Base-by-base conservation (phyloP, 169 alveolate genomes). In the Plasmodium vinckei region DNA sequence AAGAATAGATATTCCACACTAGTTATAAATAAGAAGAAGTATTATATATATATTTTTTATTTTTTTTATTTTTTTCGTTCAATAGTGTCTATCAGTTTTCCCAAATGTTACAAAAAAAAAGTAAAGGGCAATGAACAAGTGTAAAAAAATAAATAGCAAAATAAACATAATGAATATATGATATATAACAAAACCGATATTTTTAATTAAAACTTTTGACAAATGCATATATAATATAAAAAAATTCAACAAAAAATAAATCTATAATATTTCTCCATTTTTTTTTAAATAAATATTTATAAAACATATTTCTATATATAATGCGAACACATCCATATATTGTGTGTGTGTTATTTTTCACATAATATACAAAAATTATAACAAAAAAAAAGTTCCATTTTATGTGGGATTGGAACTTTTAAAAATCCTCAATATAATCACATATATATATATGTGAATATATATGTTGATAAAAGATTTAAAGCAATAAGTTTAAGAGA, bases 11-110 rank as follows among this genome's bases (percentile, higher is more conserved):
- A 51, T 7, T 51, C 0, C n/a, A 13, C n/a, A 13, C 59, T n/a
- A 7, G n/a, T 12, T 6, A 13, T 13, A 4, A 51, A 7, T 9
- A 51, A 51, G 19, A 21, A 17, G 13, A 12, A 17, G 0, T 15
- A 17, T n/a, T 57, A 5, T n/a, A 5, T 5, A 17, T 57, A 23
- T 15, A 13, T 56, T 56, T 57, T 57, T 57, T 51, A 13, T 51
- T 51, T 51, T 51, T 51, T 51, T 51, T 51, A 10, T 51, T 51
- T 51, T 51, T 51, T 51, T 51, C 59, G n/a, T 51, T 21, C 59
- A 13, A 15, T 15, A 51, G 7, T 15, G 23, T 15, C 59, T 51
- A 51, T 15, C 42, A 33, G 3, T 33, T 33, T 33, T 33, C 42
- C 5, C 59, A 51, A 51, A 51, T 13, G 9, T 57, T 57, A 57